A percentile compares a stretch with the other conserved stretches of the same genome.
These are phyloP conservation scores for Lodderomyces parapsilosis DNA, from an alignment of 1,139 yeast species.

Conservation along the genomic window DNA sequence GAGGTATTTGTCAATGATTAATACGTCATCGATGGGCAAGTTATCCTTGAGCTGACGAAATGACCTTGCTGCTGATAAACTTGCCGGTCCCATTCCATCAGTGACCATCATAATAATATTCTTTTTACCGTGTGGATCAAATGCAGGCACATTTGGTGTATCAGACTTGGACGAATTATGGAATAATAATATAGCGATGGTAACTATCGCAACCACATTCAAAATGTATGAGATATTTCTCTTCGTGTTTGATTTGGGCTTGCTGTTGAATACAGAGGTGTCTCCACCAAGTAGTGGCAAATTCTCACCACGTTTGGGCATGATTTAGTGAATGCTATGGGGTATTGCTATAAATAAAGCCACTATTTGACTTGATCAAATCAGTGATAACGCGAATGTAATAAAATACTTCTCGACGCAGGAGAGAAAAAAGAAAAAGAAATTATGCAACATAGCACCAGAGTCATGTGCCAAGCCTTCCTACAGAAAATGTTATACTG, in stretches of 20 bases:
- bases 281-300: slow-evolving; percentile 17
- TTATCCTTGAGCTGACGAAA: slow-evolving; percentile 59
- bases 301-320: slow-evolving; percentile 7
- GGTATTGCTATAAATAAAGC: neutral
- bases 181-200: slow-evolving; percentile 14
- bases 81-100: slow-evolving; percentile 92
- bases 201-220: slow-evolving; percentile 13
- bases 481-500: no score
- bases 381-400: neutral
- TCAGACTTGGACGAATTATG: slow-evolving; percentile 4
- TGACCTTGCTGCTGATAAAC: slow-evolving; percentile 70
- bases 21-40: slow-evolving; percentile 49
- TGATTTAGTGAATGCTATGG: neutral
- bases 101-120: slow-evolving; percentile 84
- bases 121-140: slow-evolving; percentile 27
- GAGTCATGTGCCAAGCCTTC: neutral
- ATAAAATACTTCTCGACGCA: neutral
- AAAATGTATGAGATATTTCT: slow-evolving; percentile 13
- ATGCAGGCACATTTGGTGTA: slow-evolving; percentile 4
- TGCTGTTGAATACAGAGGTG: slow-evolving; percentile 8
- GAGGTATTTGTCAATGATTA: slow-evolving; percentile 62
- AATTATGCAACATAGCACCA: no score
- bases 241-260: slow-evolving; percentile 7
- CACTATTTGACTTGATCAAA: neutral
- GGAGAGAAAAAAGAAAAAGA: neutral